Evolutionary conservation across 306 rosid genomes (phyloP), one percentile per base, ranked within the genome.

Genomic region (Quercus bicolor): DNA sequence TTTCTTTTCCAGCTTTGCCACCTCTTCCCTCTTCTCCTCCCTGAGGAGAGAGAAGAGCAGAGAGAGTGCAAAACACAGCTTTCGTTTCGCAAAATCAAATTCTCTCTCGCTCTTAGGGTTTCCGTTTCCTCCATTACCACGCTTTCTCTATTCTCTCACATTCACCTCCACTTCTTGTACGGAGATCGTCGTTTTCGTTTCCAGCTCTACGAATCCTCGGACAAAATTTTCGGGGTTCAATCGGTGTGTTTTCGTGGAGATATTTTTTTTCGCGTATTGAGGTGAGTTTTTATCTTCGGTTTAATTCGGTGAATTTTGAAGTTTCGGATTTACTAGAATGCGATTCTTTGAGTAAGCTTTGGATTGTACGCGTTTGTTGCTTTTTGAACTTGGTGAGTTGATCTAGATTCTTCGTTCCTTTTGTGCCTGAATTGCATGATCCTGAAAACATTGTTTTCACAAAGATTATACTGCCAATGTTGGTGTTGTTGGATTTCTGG

Each of bases 1-100:
- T 48, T 70, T 70, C 79, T 74, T 54, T 75, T 15, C 11, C 45
- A 40, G 56, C 75, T 74, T 82, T 60, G 74, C 81, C 80, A 37
- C 72, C 71, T 78, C 83, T 69, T 79, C 78, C 80, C 77, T 84
- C 16, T 78, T 45, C 78, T 68, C 74, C 81, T 65, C 28, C 40
- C 55, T 70, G 77, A 70, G 68, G 73, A 60, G 82, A 79, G 64
- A 73, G 53, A 48, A 13, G 16, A 13, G 15, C 0, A 45, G 66
- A 74, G 51, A 53, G 28, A 31, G 28, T 28, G 23, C 12, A 43
- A 4, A 23, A 18, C 33, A 33, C 64, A 77, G 14, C 6, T 56
- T 61, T 6, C 73, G 1, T 34, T 48, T 13, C 4, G 11, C 26
- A 8, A 55, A 31, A 66, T 23, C 57, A 26, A 79, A 66, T 84